Conservation (phyloP, 306 rosid species). For the Cucurbita ficifolia region DNA sequence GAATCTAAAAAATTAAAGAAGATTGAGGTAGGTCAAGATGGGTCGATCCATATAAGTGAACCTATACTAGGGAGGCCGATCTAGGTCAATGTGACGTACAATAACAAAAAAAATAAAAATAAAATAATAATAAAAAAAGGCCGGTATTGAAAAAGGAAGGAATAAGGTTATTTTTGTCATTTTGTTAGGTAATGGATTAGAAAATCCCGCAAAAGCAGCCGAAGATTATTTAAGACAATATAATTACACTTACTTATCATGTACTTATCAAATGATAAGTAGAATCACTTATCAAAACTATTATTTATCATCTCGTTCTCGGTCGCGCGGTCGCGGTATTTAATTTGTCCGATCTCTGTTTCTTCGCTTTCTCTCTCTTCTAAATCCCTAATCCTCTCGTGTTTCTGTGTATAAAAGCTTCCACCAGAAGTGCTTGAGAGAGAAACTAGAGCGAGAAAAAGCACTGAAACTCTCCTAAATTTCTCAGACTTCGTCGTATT, state of each 20-base stretch:
- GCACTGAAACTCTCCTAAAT: constrained; percentile 11
- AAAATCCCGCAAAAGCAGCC: constrained; percentile 29
- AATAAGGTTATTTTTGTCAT: background rate
- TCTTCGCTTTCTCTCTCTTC: constrained; percentile 48
- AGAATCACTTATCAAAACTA: constrained; percentile 8
- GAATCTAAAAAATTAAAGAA: too few relatives aligned
- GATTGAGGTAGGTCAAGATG: too few relatives aligned
- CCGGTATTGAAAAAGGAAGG: background rate
- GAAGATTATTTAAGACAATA: constrained; percentile 24
- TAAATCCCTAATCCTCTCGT: constrained; percentile 65
- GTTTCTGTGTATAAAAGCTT: constrained; percentile 54
- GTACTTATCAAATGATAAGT: constrained; percentile 14
- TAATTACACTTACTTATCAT: background rate
- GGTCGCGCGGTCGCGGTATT: constrained; percentile 79
- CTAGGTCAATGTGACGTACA: too few relatives aligned
- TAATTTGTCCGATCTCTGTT: constrained; percentile 56
- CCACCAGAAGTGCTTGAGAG: constrained; percentile 46
- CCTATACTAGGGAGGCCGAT: too few relatives aligned
- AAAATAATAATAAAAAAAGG: too few relatives aligned
- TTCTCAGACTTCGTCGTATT: constrained; percentile 15
- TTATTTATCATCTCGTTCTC: constrained; percentile 48
- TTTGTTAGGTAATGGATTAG: background rate
- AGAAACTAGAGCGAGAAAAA: constrained; percentile 56
- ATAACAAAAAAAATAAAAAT: too few relatives aligned
- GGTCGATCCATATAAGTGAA: too few relatives aligned